Conservation (phyloP, 2,329 filamentous ascomycete genomes). For the Beauveria medogensis region DNA sequence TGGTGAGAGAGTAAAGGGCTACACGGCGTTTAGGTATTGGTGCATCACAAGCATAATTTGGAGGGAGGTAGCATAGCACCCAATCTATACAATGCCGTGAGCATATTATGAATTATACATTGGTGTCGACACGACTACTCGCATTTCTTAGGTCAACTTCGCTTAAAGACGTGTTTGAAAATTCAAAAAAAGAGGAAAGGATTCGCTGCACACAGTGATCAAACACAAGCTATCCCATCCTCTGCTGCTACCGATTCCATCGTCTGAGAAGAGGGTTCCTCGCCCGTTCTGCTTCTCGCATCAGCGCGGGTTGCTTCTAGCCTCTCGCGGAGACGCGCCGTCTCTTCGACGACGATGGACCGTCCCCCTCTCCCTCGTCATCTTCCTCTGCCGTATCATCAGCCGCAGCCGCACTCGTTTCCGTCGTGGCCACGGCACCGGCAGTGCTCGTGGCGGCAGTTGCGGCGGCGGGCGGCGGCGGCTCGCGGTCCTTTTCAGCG, state of each 20-base stretch:
- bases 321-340: conserved; percentile 27
- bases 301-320: conserved; percentile 17
- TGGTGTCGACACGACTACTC: neutral
- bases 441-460: neutral
- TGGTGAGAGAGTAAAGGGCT: neutral
- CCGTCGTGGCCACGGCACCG: neutral
- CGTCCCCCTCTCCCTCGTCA: conserved; percentile 38
- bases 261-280: neutral
- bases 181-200: neutral
- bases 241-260: neutral
- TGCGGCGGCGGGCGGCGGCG: conserved; percentile 20
- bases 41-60: neutral
- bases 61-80: neutral
- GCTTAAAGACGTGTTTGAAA: neutral
- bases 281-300: neutral
- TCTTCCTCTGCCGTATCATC: conserved; percentile 43
- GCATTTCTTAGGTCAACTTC: too few relatives aligned
- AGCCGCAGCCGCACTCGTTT: conserved; percentile 12
- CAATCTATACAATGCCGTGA: neutral
- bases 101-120: neutral
- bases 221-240: neutral
- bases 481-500: conserved; percentile 51
- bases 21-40: neutral
- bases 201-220: neutral
- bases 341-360: conserved; percentile 26